phyloP scores from a whole-genome alignment of 108 stramenopile species.

The Cyclotella sp. region DNA sequence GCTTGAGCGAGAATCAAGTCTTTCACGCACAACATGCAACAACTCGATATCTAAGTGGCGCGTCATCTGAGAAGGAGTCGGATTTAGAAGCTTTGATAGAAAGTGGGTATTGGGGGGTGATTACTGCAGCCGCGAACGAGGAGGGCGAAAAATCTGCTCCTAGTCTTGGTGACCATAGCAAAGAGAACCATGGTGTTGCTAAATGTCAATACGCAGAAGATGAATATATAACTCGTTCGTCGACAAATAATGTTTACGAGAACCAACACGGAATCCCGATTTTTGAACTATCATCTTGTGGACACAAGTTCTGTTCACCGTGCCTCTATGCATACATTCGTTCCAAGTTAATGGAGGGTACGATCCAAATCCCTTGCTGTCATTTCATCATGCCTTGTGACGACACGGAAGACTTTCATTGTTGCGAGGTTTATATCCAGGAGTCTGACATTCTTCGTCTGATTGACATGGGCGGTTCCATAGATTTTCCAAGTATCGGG shows the following conservation, averaged over 20 bases:
- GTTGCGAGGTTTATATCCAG: conserved; percentile 26
- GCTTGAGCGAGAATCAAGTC: conserved; percentile 6
- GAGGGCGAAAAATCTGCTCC: neutral
- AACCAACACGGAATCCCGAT: conserved; percentile 18
- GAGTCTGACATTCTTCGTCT: conserved; percentile 34
- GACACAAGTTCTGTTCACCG: conserved; percentile 51
- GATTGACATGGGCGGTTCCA: conserved; percentile 16
- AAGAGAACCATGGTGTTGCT: neutral
- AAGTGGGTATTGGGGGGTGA: no score
- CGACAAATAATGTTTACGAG: neutral
- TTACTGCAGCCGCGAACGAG: neutral
- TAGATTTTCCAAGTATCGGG: neutral
- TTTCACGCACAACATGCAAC: neutral
- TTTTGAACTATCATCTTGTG: conserved; percentile 41
- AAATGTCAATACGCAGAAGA: neutral
- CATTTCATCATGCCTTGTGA: conserved; percentile 20
- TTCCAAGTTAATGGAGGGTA: conserved; percentile 53
- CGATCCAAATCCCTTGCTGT: conserved; percentile 37
- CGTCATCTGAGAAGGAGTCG: no score
- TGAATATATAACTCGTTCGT: neutral
- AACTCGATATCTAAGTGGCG: neutral
- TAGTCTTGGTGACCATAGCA: neutral
- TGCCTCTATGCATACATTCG: conserved; percentile 56
- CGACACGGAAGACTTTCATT: conserved; percentile 14
- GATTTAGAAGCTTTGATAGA: no score